Evolutionary conservation across 768 basidiomycete genomes (phyloP).

Genomic region (Lentinula raphanica): DNA sequence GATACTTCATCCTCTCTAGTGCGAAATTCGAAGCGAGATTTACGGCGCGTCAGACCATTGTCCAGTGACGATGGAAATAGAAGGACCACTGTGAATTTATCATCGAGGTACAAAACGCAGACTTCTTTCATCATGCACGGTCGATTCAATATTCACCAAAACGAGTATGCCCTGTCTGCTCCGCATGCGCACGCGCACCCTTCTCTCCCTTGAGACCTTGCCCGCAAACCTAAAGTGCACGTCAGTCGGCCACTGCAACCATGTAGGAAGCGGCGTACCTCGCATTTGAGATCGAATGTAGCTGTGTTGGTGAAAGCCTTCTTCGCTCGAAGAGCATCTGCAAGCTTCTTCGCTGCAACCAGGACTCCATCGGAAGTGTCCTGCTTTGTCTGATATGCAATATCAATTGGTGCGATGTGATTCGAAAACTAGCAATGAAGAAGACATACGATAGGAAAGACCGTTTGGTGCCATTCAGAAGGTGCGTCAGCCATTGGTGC

Average conservation of each 20-base stretch:
- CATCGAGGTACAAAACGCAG: background rate
- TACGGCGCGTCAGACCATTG: slow-evolving; percentile 87
- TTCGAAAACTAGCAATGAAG: background rate
- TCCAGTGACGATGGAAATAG: slow-evolving; percentile 74
- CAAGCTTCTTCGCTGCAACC: slow-evolving; percentile 64
- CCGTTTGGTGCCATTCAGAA: slow-evolving; percentile 83
- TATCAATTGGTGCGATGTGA: slow-evolving; percentile 6
- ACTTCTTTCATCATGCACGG: background rate
- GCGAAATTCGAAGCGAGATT: slow-evolving; percentile 81
- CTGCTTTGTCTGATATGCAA: slow-evolving; percentile 21
- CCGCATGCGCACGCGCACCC: slow-evolving; percentile 84
- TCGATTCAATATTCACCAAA: slow-evolving; percentile 74
- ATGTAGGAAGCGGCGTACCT: slow-evolving; percentile 42
- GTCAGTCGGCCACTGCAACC: background rate
- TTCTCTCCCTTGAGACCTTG: slow-evolving; percentile 91
- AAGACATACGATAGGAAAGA: slow-evolving; percentile 57
- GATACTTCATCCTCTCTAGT: slow-evolving; percentile 28
- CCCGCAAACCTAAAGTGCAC: slow-evolving; percentile 58
- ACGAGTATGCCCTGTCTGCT: slow-evolving; percentile 75
- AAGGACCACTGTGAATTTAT: slow-evolving; percentile 29
- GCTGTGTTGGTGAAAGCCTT: slow-evolving; percentile 88
- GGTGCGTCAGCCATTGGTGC: slow-evolving; percentile 76
- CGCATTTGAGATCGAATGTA: slow-evolving; percentile 87
- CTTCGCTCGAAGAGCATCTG: slow-evolving; percentile 63
- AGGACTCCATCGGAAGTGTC: slow-evolving; percentile 49